These are phyloP conservation scores for Citrus sinensis DNA, from an alignment of 345 rosid genomes.

Conservation along the genomic window DNA sequence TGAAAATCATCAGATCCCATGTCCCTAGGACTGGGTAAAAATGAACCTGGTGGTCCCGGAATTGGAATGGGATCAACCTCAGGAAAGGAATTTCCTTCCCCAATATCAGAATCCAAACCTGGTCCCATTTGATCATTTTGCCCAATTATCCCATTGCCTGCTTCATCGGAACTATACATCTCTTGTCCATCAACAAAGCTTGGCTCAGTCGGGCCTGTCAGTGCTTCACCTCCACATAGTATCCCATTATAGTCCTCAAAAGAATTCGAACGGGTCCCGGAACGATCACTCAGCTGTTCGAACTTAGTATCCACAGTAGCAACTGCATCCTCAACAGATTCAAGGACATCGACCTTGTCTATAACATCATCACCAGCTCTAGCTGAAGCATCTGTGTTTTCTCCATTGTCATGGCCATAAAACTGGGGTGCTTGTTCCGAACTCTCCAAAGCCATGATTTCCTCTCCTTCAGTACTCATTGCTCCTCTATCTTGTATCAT, in stretches of 20 bases:
- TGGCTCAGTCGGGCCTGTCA: slow-evolving; percentile 20
- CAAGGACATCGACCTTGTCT: slow-evolving; percentile 22
- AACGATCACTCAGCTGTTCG: slow-evolving; percentile 24
- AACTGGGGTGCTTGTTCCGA: slow-evolving; percentile 16
- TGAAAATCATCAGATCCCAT: slow-evolving; percentile 84
- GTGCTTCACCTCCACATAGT: slow-evolving; percentile 34
- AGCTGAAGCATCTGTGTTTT: slow-evolving; percentile 28
- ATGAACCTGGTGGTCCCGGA: slow-evolving; percentile 98
- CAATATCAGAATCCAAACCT: slow-evolving; percentile 44
- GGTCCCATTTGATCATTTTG: slow-evolving; percentile 29
- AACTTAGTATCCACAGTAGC: slow-evolving; percentile 25
- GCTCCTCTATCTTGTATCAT: slow-evolving; percentile 19
- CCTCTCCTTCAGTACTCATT: slow-evolving; percentile 26
- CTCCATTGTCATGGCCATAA: slow-evolving; percentile 17
- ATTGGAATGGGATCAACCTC: slow-evolving; percentile 94
- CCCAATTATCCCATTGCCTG: slow-evolving; percentile 30
- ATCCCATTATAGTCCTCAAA: slow-evolving; percentile 38
- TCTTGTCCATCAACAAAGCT: slow-evolving; percentile 39
- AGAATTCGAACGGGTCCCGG: slow-evolving; percentile 33
- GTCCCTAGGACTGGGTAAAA: slow-evolving; percentile 92
- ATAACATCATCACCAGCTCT: slow-evolving; percentile 16
- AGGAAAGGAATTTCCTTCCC: slow-evolving; percentile 49
- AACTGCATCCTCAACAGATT: slow-evolving; percentile 28
- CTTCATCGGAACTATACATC: slow-evolving; percentile 54
- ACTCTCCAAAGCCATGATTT: slow-evolving; percentile 27